Evolutionary conservation across 1,139 yeast genomes (phyloP), one percentile per base, ranked within the genome.

Genomic region (Yamadazyma triangularis): DNA sequence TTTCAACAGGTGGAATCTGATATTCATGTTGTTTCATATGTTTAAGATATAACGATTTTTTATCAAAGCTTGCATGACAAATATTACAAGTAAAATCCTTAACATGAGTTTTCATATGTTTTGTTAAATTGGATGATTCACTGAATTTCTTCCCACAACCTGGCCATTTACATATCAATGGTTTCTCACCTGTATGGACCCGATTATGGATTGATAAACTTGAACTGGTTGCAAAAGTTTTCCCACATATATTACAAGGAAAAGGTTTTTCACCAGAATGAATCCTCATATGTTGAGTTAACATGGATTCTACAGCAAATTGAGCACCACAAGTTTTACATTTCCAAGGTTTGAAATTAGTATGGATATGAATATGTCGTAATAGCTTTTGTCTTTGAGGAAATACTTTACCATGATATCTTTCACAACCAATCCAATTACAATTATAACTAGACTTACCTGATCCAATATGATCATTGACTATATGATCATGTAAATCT

Each of bases 301-400:
- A 60, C 68, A 79, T 77, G 15, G 76, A 53, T 26, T 77, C 80
- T 15, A 79, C 81, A 8, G 86, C 83, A 58, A 89, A 88, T 13
- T 66, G 53, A 35, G 80, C 76, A 7, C 76, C 77, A 53, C 96
- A 88, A 1, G 72, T 54, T 4, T 66, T 55, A 56, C 96, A 88
- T 39, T 61, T 58, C 51, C 73, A 83, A 0, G 95, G 95, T 50
- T 79, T 81, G 55, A 81, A 77, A 39, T 82, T 79, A 1, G 97
- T 86, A 54, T 91, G 98, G 3, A 83, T 80, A 51, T 84, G 93
- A 28, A 91, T 61, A 56, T 91, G 98, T 28, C 98, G 73, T 16
- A 83, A 59, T 12, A 88, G 64, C 54, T 91, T 91, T 47, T 91
- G 98, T 24, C 93, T 68, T 51, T 91, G 97, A 12, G 73, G 60